Evolutionary conservation across 345 rosid species (phyloP), one percentile per base, ranked within the genome.

Genomic region (Cardamine resedifolia): DNA sequence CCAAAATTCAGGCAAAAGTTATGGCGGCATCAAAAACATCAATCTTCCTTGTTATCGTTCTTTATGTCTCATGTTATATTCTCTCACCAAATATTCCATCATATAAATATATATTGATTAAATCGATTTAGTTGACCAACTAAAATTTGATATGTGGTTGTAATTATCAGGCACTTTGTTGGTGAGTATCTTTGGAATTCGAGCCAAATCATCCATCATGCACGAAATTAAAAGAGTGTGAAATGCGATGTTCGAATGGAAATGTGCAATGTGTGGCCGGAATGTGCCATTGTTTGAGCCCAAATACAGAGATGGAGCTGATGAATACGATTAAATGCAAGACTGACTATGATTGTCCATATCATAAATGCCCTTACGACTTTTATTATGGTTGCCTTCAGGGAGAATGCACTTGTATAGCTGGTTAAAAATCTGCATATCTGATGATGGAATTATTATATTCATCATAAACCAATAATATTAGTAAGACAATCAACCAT

Each of bases 341-440:
- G 44, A 68, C 20, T 6, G 73, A 56, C 7, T 3, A 21, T 43
- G 73, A 56, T 33, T 68, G 73, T 68, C 45, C 73, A 0, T 28
- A n/a, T 68, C 28, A 11, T 43, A 3, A 30, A 56, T 68, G 72
- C 43, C 72, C 64, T 19, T 28, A 27, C 28, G 72, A 68, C 19
- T 56, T 12, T 19, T 27, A 55, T 55, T 68, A 43, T 48, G 6
- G 28, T 56, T 68, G 73, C 14, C 43, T 68, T 56, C 39, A 52
- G 16, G 73, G 73, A 43, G 44, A 43, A 68, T 68, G 64, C 44
- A 68, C 45, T 56, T 56, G 71, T 26, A 52, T 52, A 3, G 7
- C 56, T 45, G 50, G 18, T 47, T 47, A 0, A 26, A 26, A 26
- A 26, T 26, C 0, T 26, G 28, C 4, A 26, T 26, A 3, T 26